A percentile compares a stretch with the other conserved stretches of the same genome.
Evolutionary conservation across 192 early-diverging fungal species (phyloP).

Genomic region (Rhizoclosmatium sp.): DNA sequence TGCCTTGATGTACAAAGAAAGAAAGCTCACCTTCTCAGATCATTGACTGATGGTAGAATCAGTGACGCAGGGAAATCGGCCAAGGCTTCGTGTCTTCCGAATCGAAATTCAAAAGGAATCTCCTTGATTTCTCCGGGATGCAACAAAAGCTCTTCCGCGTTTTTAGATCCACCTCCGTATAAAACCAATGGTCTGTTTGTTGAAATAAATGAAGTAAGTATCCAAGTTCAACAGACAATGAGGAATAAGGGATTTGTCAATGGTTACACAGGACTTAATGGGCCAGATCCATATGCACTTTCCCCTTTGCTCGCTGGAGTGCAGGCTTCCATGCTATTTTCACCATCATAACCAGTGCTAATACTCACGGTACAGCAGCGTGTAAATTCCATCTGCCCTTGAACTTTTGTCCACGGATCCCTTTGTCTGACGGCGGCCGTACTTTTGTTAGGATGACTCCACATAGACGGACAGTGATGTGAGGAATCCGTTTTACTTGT

Average conservation of each 20-base stretch:
- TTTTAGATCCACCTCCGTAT: constrained; percentile 21
- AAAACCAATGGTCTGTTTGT: constrained; percentile 19
- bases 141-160: constrained; percentile 8
- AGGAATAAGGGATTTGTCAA: no score
- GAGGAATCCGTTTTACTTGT: constrained; percentile 12
- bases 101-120: constrained; percentile 35
- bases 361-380: constrained; percentile 6
- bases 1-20: neutral
- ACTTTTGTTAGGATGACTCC: constrained; percentile 31
- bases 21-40: constrained; percentile 18
- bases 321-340: no score
- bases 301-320: no score
- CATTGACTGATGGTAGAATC: constrained; percentile 18
- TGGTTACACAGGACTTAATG: no score
- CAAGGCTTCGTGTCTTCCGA: constrained; percentile 33
- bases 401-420: constrained; percentile 16
- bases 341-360: neutral
- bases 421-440: neutral
- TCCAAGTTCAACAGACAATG: neutral
- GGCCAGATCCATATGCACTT: no score
- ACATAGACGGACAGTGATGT: constrained; percentile 20
- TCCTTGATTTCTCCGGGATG: constrained; percentile 6
- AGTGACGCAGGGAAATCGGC: constrained; percentile 31
- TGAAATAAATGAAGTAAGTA: neutral
- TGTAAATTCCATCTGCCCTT: constrained; percentile 27